Evolutionary conservation across 176 grass and related monocot genomes (phyloP).

Genomic region (Eleusine indica): DNA sequence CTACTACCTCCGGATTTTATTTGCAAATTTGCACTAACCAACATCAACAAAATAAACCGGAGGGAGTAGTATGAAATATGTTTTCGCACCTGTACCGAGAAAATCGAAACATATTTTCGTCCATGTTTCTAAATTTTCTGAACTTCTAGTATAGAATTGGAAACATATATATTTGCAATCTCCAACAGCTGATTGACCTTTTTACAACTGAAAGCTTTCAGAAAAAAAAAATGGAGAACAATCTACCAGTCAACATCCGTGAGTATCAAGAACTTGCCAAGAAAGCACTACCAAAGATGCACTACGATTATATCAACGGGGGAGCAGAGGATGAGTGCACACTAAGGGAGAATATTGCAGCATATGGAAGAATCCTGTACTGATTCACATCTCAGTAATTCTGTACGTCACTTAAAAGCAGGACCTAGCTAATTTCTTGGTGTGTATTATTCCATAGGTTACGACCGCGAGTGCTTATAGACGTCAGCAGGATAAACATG

Average conservation of each 20-base stretch:
- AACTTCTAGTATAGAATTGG: background rate
- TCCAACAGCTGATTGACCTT: background rate
- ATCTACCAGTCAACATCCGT: constrained; percentile 65
- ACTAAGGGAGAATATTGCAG: constrained; percentile 77
- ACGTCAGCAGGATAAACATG: constrained; percentile 85
- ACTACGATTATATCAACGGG: constrained; percentile 77
- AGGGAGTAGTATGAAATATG: too few species aligned
- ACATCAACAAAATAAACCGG: too few species aligned
- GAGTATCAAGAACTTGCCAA: constrained; percentile 82
- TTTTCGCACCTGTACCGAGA: background rate
- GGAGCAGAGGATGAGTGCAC: constrained; percentile 89
- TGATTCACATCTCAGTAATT: background rate
- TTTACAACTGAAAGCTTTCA: constrained; percentile 2
- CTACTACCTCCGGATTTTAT: background rate
- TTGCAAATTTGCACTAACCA: too few species aligned
- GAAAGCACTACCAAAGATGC: constrained; percentile 77
- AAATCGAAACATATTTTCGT: background rate
- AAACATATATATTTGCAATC: background rate
- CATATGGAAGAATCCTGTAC: constrained; percentile 81
- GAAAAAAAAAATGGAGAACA: constrained; percentile 58
- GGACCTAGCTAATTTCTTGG: background rate
- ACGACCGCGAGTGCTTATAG: constrained; percentile 78
- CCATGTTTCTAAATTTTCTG: background rate
- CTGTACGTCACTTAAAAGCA: constrained; percentile 10
- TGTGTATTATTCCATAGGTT: constrained; percentile 56